phyloP scores from a whole-genome alignment of 768 basidiomycete species.

The Rhodotorula toruloides region DNA sequence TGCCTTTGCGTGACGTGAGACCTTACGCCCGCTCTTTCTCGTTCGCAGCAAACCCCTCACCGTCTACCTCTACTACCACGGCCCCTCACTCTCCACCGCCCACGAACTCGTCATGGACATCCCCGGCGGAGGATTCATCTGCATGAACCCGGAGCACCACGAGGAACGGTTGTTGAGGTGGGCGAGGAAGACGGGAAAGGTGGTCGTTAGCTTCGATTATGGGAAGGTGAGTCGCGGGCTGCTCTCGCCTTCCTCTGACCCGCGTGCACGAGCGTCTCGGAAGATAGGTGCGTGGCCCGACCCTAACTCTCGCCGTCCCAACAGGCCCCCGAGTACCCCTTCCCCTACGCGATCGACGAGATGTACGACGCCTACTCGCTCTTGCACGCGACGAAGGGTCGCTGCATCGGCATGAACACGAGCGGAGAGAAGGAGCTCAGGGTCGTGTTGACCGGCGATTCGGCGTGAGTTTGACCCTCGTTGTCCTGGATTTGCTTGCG shows the following conservation, averaged over 20 bases:
- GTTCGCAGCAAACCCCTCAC: slow-evolving; percentile 65
- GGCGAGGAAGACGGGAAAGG: slow-evolving; percentile 71
- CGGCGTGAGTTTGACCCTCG: slow-evolving; percentile 67
- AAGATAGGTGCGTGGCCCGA: background rate
- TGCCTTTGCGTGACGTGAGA: background rate
- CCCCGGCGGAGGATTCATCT: slow-evolving; percentile 94
- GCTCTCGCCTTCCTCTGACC: background rate
- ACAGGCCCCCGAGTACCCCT: slow-evolving; percentile 64
- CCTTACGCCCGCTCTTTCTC: background rate
- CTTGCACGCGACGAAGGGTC: slow-evolving; percentile 72
- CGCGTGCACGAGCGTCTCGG: no score
- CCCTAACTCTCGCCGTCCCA: no score
- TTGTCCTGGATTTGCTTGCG: background rate
- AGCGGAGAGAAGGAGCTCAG: slow-evolving; percentile 1
- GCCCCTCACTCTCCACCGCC: slow-evolving; percentile 58
- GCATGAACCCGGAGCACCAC: slow-evolving; percentile 93
- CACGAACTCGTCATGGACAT: slow-evolving; percentile 85
- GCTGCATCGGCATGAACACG: slow-evolving; percentile 71
- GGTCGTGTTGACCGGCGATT: slow-evolving; percentile 81
- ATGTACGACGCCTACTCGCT: slow-evolving; percentile 83
- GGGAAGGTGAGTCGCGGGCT: slow-evolving; percentile 69
- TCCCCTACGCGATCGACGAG: slow-evolving; percentile 93
- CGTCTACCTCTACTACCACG: slow-evolving; percentile 74
- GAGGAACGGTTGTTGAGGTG: slow-evolving; percentile 85
- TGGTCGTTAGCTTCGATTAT: slow-evolving; percentile 82